Conservation (phyloP, 2,329 filamentous ascomycete species). For the Aspergillus fumigatiaffinis region DNA sequence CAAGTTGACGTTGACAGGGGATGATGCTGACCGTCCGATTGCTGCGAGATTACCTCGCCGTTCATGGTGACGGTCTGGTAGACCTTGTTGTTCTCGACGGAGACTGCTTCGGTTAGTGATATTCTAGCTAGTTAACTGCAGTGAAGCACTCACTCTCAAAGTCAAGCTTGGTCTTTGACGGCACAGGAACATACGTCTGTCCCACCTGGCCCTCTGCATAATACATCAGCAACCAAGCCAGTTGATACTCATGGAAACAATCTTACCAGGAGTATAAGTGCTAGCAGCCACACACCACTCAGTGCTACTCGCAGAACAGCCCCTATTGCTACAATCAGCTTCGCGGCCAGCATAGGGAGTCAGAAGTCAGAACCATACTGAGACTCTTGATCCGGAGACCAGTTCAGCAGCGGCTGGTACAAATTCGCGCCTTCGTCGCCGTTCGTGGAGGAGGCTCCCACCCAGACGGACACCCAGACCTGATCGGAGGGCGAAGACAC, state of each 20-base stretch:
- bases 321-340: slow-evolving; percentile 3
- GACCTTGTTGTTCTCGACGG: slow-evolving; percentile 11
- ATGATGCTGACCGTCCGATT: slow-evolving; percentile 10
- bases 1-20: no score
- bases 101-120: slow-evolving; percentile 1
- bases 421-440: slow-evolving; percentile 8
- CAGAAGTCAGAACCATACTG: slow-evolving; percentile 5
- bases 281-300: slow-evolving; percentile 19
- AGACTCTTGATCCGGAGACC: slow-evolving; percentile 16
- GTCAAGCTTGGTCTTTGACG: slow-evolving; percentile 8
- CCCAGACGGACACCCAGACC: slow-evolving; percentile 17
- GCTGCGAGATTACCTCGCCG: slow-evolving; percentile 13
- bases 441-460: slow-evolving; percentile 10
- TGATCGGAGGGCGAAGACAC: slow-evolving; percentile 7
- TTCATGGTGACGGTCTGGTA: slow-evolving; percentile 15
- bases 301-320: slow-evolving; percentile 9
- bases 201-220: slow-evolving; percentile 11
- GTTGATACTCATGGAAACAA: neutral
- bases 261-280: slow-evolving; percentile 15
- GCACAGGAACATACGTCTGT: slow-evolving; percentile 14
- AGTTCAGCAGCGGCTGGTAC: slow-evolving; percentile 17
- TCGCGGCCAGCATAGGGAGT: no score
- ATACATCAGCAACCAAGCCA: no score
- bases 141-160: slow-evolving; percentile 12
- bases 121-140: no score